phyloP scores from a whole-genome alignment of 2,329 filamentous ascomycete genomes.

The Myriosclerotinia duriaeana region DNA sequence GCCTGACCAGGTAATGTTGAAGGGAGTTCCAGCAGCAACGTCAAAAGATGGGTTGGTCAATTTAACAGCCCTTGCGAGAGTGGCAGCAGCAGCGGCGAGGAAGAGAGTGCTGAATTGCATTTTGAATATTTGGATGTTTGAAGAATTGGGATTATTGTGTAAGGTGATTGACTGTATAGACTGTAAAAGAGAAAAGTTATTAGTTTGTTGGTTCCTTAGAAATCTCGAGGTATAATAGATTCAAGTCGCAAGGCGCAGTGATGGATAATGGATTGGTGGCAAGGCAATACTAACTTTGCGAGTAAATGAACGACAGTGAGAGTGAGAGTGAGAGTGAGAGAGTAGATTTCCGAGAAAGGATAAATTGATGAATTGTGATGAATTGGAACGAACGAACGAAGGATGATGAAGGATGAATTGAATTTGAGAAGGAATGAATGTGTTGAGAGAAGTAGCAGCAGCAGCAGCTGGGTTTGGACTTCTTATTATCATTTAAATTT shows the following conservation, averaged over 20 bases:
- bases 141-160: background rate
- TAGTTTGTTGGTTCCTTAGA: background rate
- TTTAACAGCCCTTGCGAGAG: slow-evolving; percentile 30
- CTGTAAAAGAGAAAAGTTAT: background rate
- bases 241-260: background rate
- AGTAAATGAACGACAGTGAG: background rate
- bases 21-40: slow-evolving; percentile 31
- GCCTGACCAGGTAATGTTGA: slow-evolving; percentile 36
- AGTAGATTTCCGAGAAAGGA: background rate
- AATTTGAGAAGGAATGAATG: no score
- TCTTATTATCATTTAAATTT: background rate
- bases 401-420: background rate
- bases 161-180: background rate
- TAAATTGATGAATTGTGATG: no score
- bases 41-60: slow-evolving; percentile 37
- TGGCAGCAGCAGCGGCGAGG: slow-evolving; percentile 31
- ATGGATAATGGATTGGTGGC: background rate
- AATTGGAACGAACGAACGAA: background rate
- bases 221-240: no score
- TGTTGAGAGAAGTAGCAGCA: no score
- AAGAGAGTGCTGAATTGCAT: slow-evolving; percentile 39
- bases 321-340: background rate
- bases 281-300: background rate
- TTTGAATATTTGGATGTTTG: slow-evolving; percentile 26
- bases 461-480: background rate